Conservation (phyloP, 2,329 filamentous ascomycete species). For the Ceratocystis colombiana region DNA sequence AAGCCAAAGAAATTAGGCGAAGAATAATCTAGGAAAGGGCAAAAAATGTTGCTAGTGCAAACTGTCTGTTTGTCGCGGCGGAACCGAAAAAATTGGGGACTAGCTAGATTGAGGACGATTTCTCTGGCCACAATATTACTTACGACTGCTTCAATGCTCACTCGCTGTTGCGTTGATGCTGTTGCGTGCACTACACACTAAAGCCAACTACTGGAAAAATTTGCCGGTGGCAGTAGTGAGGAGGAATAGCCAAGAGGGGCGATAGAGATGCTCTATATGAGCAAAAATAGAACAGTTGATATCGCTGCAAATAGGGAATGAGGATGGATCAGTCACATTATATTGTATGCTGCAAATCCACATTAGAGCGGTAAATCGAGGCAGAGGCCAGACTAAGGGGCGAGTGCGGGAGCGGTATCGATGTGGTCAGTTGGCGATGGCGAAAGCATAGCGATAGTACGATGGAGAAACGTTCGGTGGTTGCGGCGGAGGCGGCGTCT, state of each 20-base stretch:
- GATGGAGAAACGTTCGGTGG: background rate
- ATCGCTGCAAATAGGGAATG: slow-evolving; percentile 8
- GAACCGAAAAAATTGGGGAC: slow-evolving; percentile 13
- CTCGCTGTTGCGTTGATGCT: background rate
- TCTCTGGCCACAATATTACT: background rate
- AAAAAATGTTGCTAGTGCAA: slow-evolving; percentile 10
- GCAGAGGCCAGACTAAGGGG: background rate
- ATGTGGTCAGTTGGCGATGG: background rate
- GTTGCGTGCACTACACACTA: too few relatives aligned
- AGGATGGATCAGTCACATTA: background rate
- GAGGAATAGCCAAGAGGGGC: slow-evolving; percentile 1
- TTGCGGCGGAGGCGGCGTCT: background rate
- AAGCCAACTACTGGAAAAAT: background rate
- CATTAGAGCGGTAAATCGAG: background rate
- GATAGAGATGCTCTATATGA: slow-evolving; percentile 1
- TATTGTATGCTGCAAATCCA: background rate
- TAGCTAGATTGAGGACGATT: background rate
- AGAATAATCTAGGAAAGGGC: background rate
- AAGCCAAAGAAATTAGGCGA: background rate
- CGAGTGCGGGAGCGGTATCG: background rate
- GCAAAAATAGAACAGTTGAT: slow-evolving; percentile 11
- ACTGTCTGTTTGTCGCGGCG: background rate
- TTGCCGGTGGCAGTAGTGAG: background rate
- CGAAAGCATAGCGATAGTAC: background rate
- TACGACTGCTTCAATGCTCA: background rate